These are phyloP conservation scores for Salix suchowensis DNA, from an alignment of 345 rosid genomes.

Conservation along the genomic window DNA sequence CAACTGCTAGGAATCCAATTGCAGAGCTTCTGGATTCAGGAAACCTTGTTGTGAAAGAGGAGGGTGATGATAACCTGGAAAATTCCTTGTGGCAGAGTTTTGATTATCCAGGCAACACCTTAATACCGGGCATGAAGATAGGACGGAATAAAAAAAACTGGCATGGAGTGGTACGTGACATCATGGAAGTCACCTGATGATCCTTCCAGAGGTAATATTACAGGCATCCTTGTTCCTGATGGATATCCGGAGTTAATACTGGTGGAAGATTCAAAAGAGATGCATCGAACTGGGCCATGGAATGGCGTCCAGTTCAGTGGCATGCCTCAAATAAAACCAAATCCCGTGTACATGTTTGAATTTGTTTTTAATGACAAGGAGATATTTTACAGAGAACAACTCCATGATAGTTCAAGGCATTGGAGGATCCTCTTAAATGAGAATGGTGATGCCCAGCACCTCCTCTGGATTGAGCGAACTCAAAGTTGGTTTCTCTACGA, in stretches of 20 bases:
- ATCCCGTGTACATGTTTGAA: neutral
- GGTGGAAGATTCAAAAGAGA: slow-evolving; percentile 7
- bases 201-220: slow-evolving; percentile 29
- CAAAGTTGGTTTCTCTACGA: neutral
- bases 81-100: too few relatives aligned
- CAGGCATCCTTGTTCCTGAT: neutral
- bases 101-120: neutral
- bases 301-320: slow-evolving; percentile 17
- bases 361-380: neutral
- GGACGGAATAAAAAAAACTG: neutral
- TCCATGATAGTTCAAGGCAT: neutral
- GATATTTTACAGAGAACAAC: neutral
- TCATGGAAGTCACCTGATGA: slow-evolving; percentile 35
- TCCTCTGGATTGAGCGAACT: neutral
- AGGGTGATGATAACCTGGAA: too few relatives aligned
- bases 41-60: too few relatives aligned
- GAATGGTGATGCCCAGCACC: neutral
- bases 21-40: too few relatives aligned
- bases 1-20: neutral
- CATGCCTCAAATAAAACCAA: neutral
- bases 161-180: slow-evolving; percentile 5
- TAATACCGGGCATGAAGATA: neutral
- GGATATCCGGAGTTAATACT: slow-evolving; percentile 24
- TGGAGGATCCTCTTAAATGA: neutral
- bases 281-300: slow-evolving; percentile 34